Conservation (phyloP, 371 early-diverging fungal species). For the Lichtheimia corymbifera region DNA sequence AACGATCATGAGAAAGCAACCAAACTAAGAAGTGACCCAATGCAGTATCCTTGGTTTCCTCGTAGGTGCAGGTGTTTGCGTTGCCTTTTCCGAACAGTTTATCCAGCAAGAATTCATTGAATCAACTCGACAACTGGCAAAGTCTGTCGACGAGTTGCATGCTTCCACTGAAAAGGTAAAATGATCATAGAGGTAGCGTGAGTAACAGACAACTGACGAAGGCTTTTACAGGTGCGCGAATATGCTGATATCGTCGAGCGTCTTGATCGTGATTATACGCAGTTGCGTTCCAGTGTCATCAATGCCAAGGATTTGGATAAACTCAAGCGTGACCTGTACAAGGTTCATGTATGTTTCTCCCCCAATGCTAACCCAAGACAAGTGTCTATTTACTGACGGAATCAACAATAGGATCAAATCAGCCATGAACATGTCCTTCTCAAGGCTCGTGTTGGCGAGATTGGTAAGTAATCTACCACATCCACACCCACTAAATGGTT, state of each 20-base stretch:
- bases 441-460: conserved; percentile 15
- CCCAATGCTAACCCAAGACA: not conserved
- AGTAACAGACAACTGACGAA: not conserved
- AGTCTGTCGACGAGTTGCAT: conserved; percentile 18
- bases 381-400: not conserved
- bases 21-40: not conserved
- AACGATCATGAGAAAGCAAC: not conserved
- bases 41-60: conserved; percentile 20
- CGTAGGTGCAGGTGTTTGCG: conserved; percentile 12
- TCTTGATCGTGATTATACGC: conserved; percentile 15
- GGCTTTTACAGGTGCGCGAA: conserved; percentile 11
- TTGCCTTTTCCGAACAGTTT: conserved; percentile 20
- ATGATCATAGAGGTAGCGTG: not conserved
- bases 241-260: conserved; percentile 21
- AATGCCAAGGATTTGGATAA: conserved; percentile 15
- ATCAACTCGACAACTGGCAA: conserved; percentile 24
- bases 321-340: conserved; percentile 16
- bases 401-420: conserved; percentile 8
- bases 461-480: conserved; percentile 10
- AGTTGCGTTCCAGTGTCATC: conserved; percentile 8
- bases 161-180: conserved; percentile 19
- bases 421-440: conserved; percentile 20
- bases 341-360: conserved; percentile 14
- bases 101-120: conserved; percentile 18
- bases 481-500: too few relatives aligned